Base-by-base conservation (phyloP, 140 eudicot species). In the Ambrosia hybrid region DNA sequence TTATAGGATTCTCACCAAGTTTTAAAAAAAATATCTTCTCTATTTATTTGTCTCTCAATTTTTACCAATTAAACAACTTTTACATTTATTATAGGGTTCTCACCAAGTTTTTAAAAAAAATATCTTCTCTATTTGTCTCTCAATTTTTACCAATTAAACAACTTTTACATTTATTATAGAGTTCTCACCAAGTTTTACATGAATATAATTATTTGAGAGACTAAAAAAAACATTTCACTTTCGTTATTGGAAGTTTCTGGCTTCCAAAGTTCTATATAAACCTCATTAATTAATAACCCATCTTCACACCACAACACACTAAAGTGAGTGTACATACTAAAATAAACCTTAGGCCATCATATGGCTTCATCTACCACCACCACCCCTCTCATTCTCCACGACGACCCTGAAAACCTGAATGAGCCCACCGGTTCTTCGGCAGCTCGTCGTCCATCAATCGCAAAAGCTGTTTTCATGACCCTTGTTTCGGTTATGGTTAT, bases 391-490 rank as follows among this genome's bases (percentile, higher is more conserved):
- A 65, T 78, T n/a, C 63, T 46, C 66, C 69, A 36, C 63, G 11
- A 71, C 13, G 69, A 78, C n/a, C 62, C 59, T 26, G 51, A 72
- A 65, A 78, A 5, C 63, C 72, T 68, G 15, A 79, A 72, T 30
- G 51, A 58, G 36, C 65, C 45, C 70, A 55, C 67, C 55, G 51
- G 72, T n/a, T 48, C 84, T 51, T 57, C 84, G 60, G 62, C 78
- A 21, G 65, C 51, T 67, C 72, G 36, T 66, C 86, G 79, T 53
- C 39, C 63, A 37, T 45, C 78, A 70, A 1, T 73, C 43, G 11
- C 73, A 59, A 86, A 73, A 30, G 51, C 71, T 34, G 51, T 80
- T 45, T 79, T 82, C 77, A 69, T 69, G 68, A 69, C 85, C 74
- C 39, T 83, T 59, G 65, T 89, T 69, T 48, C 86, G 0, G 57